Evolutionary conservation across 2,329 filamentous ascomycete species (phyloP), one percentile per base, ranked within the genome.

Genomic region (Volutella citrinella): DNA sequence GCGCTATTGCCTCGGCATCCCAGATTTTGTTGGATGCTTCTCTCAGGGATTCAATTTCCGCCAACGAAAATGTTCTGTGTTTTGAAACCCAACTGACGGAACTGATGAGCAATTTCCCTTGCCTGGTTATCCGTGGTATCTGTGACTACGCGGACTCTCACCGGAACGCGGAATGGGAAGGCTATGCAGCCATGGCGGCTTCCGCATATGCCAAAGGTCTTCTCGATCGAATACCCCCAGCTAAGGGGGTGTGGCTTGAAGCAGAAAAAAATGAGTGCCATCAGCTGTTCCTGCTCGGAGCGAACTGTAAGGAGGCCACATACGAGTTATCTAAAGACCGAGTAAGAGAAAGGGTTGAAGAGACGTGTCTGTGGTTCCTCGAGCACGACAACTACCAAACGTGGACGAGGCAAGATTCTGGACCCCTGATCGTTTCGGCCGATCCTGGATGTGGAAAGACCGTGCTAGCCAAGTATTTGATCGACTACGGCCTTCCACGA

Each of bases 381-480:
- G n/a, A n/a, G n/a, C n/a, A n/a, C n/a, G n/a, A n/a, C n/a, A n/a
- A n/a, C n/a, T n/a, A n/a, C n/a, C n/a, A n/a, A n/a, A 10, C 19
- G 7, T 34, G n/a, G 31, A 27, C 30, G 4, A 25, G 60, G 10
- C 23, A 48, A 9, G 43, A 51, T 0, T 55, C 54, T 2, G 55
- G 54, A 0, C 51, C 56, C 0, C 37, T 67, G 4, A 45, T 63
- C 17, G 52, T 66, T 12, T 52, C 61, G 2, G 63, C 59, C 4
- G 61, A 65, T 40, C 61, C 63, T 17, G 62, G 62, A 1, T 66
- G 57, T 32, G 59, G 62, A 7, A 66, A 66, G 41, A 65, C 60
- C 0, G 61, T 58, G 0, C 22, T 67, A 20, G 55, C 62, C 10
- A 59, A 49, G n/a, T n/a, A n/a, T n/a, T n/a, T n/a, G n/a, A n/a